Evolutionary conservation across 352 stramenopile genomes (phyloP).

Genomic region (Pythium rhizo-oryzae): DNA sequence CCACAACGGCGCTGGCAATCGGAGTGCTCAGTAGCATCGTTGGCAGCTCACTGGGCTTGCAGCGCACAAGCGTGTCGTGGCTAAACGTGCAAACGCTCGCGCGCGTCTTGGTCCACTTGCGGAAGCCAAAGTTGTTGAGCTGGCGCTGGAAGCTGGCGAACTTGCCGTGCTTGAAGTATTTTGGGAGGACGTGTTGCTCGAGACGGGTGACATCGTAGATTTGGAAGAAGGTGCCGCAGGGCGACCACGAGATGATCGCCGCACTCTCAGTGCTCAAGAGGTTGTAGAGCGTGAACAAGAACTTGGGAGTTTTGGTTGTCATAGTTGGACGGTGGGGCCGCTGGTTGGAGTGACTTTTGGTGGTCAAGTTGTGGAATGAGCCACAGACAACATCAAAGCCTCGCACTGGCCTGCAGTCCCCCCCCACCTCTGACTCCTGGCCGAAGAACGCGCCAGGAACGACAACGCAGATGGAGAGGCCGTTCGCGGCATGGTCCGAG

Average conservation of each 20-base stretch:
- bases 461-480: not conserved
- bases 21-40: not conserved
- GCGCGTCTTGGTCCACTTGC: conserved; percentile 84
- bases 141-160: conserved; percentile 92
- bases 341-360: too few species aligned
- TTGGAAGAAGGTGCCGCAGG: conserved; percentile 64
- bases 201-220: conserved; percentile 60
- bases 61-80: conserved; percentile 35
- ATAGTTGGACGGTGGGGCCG: not conserved
- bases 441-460: conserved; percentile 6
- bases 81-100: conserved; percentile 80
- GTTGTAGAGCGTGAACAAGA: conserved; percentile 70
- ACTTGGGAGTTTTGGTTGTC: conserved; percentile 44
- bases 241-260: conserved; percentile 63
- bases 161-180: conserved; percentile 94
- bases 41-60: conserved; percentile 9
- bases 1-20: not conserved
- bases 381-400: not conserved
- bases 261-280: conserved; percentile 68
- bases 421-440: not conserved
- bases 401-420: not conserved
- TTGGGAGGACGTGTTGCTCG: conserved; percentile 76
- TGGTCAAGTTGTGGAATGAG: too few species aligned
- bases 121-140: conserved; percentile 93
- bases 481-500: not conserved